Conservation (phyloP, 1,284 basidiomycete species). For the Bjerkandera adusta region DNA sequence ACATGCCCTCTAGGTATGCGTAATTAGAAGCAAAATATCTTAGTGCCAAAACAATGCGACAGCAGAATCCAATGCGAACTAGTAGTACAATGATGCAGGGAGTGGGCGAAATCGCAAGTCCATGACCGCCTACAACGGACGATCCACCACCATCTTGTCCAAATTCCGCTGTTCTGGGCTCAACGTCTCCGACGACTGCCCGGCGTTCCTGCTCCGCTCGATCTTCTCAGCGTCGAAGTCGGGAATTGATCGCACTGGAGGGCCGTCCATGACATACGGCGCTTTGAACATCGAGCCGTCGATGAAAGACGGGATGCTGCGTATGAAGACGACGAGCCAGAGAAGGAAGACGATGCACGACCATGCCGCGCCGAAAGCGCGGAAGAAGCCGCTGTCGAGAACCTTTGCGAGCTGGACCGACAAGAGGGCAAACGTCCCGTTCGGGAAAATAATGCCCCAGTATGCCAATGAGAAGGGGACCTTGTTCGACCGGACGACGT, state of each 20-base stretch:
- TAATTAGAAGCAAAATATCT: too few relatives aligned
- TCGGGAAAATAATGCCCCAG: slow-evolving; percentile 52
- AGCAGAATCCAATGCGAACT: too few relatives aligned
- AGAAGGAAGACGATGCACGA: slow-evolving; percentile 41
- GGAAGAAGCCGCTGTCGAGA: slow-evolving; percentile 39
- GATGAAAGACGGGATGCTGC: slow-evolving; percentile 39
- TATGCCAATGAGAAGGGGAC: slow-evolving; percentile 41
- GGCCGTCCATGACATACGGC: slow-evolving; percentile 15
- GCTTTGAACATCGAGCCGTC: slow-evolving; percentile 31
- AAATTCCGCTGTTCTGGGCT: too few relatives aligned
- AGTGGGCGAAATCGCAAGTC: too few relatives aligned
- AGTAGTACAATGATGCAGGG: too few relatives aligned
- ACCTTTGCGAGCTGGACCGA: slow-evolving; percentile 44
- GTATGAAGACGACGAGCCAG: slow-evolving; percentile 42
- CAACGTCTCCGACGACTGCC: slow-evolving; percentile 2
- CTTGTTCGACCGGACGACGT: slow-evolving; percentile 24
- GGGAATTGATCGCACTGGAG: slow-evolving; percentile 3
- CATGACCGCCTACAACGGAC: not conserved
- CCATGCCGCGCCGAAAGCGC: slow-evolving; percentile 30
- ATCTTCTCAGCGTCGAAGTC: slow-evolving; percentile 14
- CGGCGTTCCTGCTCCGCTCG: not conserved
- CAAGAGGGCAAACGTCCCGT: slow-evolving; percentile 45
- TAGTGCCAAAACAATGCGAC: too few relatives aligned
- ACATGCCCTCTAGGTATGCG: too few relatives aligned
- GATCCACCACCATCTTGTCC: not conserved